phyloP scores from a whole-genome alignment of 2,329 filamentous ascomycete genomes.

The Onygenales sp. region DNA sequence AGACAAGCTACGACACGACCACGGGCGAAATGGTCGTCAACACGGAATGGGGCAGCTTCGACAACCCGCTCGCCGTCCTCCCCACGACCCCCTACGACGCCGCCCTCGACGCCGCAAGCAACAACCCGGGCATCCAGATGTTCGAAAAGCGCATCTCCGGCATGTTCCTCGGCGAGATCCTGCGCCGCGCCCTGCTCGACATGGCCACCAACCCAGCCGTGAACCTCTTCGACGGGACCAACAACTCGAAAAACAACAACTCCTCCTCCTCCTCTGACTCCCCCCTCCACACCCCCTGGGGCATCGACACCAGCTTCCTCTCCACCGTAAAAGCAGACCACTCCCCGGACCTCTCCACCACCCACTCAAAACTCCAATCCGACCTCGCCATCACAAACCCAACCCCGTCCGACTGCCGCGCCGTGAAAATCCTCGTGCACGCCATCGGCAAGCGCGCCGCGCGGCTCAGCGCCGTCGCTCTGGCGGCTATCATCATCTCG shows the following conservation, averaged over 20 bases:
- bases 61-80: slow-evolving; percentile 82
- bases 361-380: slow-evolving; percentile 69
- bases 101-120: slow-evolving; percentile 65
- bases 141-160: slow-evolving; percentile 97
- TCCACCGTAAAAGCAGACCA: slow-evolving; percentile 77
- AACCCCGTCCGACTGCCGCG: slow-evolving; percentile 73
- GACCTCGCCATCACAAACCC: slow-evolving; percentile 67
- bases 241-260: slow-evolving; percentile 28
- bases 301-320: slow-evolving; percentile 82
- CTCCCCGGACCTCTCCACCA: slow-evolving; percentile 59
- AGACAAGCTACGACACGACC: slow-evolving; percentile 54
- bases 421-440: slow-evolving; percentile 71
- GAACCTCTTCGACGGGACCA: slow-evolving; percentile 70
- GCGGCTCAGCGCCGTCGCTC: slow-evolving; percentile 74
- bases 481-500: slow-evolving; percentile 74
- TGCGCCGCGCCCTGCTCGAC: slow-evolving; percentile 65
- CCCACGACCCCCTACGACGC: slow-evolving; percentile 78
- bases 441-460: slow-evolving; percentile 85
- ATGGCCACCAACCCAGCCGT: slow-evolving; percentile 59
- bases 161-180: slow-evolving; percentile 95
- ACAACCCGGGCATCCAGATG: slow-evolving; percentile 94
- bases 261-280: slow-evolving; percentile 49
- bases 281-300: slow-evolving; percentile 70
- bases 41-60: slow-evolving; percentile 96
- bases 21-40: slow-evolving; percentile 97